Evolutionary conservation across 371 early-diverging fungal genomes (phyloP).

Genomic region (Rhizopus microsporus): DNA sequence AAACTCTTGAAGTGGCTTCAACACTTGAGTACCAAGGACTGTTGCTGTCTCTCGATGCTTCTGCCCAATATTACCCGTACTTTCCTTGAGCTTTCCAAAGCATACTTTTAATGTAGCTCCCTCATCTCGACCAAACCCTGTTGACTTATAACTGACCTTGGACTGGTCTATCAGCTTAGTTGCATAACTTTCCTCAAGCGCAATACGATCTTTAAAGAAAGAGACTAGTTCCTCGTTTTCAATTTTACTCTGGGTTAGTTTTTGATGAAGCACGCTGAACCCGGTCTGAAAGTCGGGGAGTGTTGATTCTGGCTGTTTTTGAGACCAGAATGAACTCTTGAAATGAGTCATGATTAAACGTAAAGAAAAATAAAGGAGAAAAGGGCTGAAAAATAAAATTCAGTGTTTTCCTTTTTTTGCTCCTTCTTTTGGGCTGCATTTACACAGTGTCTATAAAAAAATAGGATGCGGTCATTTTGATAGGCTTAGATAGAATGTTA

Average conservation of each 20-base stretch:
- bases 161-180: conserved; percentile 58
- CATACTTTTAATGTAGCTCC: conserved; percentile 71
- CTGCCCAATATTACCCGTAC: conserved; percentile 57
- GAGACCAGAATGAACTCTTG: conserved; percentile 52
- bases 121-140: conserved; percentile 74
- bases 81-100: conserved; percentile 62
- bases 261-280: conserved; percentile 64
- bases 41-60: conserved; percentile 59
- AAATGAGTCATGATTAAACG: conserved; percentile 37
- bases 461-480: too few species aligned
- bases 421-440: background rate
- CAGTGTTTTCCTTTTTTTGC: background rate
- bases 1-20: conserved; percentile 63
- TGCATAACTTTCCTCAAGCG: conserved; percentile 66
- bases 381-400: conserved; percentile 2
- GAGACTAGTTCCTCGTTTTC: conserved; percentile 74
- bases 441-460: too few species aligned
- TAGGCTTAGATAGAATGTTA: too few species aligned
- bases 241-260: conserved; percentile 66
- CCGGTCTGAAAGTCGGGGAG: conserved; percentile 55
- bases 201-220: conserved; percentile 68
- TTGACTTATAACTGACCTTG: conserved; percentile 25
- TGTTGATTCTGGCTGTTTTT: conserved; percentile 34
- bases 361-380: conserved; percentile 6
- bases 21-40: conserved; percentile 57